These are phyloP conservation scores for Candida saitoana DNA, from an alignment of 805 yeast genomes.

Conservation along the genomic window DNA sequence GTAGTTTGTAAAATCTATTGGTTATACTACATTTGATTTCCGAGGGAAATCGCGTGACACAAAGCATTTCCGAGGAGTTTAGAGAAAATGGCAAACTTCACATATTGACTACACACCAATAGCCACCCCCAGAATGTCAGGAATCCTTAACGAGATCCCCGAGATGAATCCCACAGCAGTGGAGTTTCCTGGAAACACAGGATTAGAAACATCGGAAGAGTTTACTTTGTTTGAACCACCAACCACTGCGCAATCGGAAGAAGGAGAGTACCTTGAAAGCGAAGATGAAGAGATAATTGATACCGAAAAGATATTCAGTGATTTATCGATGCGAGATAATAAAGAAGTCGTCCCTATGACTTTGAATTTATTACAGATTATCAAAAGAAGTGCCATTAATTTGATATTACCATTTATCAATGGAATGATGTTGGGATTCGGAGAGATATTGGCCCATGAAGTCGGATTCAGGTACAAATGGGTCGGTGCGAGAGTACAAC, in stretches of 20 bases:
- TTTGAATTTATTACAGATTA: conserved; percentile 34
- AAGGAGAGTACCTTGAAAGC: conserved; percentile 4
- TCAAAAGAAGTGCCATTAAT: conserved; percentile 62
- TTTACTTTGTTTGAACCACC: conserved; percentile 16
- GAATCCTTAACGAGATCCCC: not conserved
- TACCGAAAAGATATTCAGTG: conserved; percentile 4
- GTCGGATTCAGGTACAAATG: conserved; percentile 77
- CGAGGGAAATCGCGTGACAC: too few relatives aligned
- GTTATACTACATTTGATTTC: too few relatives aligned
- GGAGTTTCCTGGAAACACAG: not conserved
- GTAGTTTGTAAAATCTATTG: too few relatives aligned
- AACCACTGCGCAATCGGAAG: conserved; percentile 15
- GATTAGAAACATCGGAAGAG: not conserved
- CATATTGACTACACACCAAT: too few relatives aligned
- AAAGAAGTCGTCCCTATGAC: conserved; percentile 5
- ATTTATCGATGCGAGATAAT: not conserved
- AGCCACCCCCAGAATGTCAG: not conserved
- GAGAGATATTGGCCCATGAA: conserved; percentile 92
- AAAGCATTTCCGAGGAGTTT: not conserved
- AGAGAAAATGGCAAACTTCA: not conserved
- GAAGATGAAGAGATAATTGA: conserved; percentile 11
- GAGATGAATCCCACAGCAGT: not conserved
- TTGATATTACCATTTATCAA: conserved; percentile 82
- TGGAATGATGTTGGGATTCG: conserved; percentile 94
- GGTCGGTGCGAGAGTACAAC: conserved; percentile 62